Evolutionary conservation across 768 basidiomycete genomes (phyloP).

Genomic region (Filobasidium floriforme): DNA sequence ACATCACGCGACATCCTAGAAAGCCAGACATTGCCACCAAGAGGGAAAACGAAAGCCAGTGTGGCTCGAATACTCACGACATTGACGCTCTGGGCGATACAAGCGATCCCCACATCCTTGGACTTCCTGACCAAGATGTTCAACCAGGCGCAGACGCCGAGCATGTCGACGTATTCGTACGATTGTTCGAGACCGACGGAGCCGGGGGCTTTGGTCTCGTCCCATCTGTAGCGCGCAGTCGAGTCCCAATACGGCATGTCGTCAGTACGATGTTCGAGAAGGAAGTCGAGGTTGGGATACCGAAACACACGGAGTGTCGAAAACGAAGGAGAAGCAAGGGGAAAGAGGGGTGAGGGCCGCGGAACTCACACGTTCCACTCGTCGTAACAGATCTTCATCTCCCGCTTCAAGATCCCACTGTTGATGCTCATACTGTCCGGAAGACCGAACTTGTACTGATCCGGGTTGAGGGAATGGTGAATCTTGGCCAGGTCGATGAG

Average conservation of each 20-base stretch:
- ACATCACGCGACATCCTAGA: no score
- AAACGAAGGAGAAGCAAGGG: no score
- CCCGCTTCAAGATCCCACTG: slow-evolving; percentile 19
- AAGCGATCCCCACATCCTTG: slow-evolving; percentile 57
- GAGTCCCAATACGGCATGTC: not conserved
- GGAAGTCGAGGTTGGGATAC: no score
- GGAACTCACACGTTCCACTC: slow-evolving; percentile 52
- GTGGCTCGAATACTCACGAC: slow-evolving; percentile 38
- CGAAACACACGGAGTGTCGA: not conserved
- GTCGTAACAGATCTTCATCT: slow-evolving; percentile 50
- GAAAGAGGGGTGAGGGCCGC: no score
- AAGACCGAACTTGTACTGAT: not conserved
- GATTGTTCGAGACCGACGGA: slow-evolving; percentile 53
- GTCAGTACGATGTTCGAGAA: not conserved
- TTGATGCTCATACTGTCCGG: slow-evolving; percentile 15
- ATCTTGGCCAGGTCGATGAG: slow-evolving; percentile 52
- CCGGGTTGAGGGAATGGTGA: slow-evolving; percentile 20
- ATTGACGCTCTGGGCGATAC: slow-evolving; percentile 55
- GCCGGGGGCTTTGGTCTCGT: slow-evolving; percentile 48
- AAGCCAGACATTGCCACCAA: no score
- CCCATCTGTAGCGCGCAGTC: slow-evolving; percentile 26
- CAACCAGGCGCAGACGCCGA: slow-evolving; percentile 58
- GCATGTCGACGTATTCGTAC: slow-evolving; percentile 54
- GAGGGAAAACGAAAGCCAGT: no score
- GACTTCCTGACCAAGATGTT: slow-evolving; percentile 59